Percentiles rank a stretch among this genome's conserved stretches.
These are phyloP conservation scores for Metschnikowia aberdeeniae DNA, from an alignment of 805 yeast species.

Conservation along the genomic window DNA sequence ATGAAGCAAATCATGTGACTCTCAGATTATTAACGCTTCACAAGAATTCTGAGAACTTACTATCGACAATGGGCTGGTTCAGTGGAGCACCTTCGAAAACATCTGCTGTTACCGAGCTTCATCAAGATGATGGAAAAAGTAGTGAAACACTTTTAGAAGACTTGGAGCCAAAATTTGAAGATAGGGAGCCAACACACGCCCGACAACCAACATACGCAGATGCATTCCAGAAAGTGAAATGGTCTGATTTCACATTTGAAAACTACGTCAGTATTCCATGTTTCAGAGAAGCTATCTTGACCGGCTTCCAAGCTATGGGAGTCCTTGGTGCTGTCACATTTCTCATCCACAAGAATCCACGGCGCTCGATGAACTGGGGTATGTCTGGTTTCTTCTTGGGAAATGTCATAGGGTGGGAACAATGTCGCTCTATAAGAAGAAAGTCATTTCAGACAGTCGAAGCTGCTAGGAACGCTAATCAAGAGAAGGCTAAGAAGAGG, in stretches of 20 bases:
- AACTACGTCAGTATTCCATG: conserved; percentile 64
- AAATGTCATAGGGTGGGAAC: conserved; percentile 86
- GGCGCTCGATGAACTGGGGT: conserved; percentile 74
- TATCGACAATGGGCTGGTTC: conserved; percentile 39
- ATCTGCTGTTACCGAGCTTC: conserved; percentile 30
- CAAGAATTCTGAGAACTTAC: conserved; percentile 10
- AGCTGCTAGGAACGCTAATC: conserved; percentile 54
- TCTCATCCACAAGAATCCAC: conserved; percentile 58
- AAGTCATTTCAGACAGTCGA: conserved; percentile 64
- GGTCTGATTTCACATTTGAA: conserved; percentile 49
- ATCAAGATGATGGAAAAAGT: conserved; percentile 13
- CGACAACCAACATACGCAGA: conserved; percentile 19
- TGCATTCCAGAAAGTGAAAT: conserved; percentile 43
- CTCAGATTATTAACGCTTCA: background rate
- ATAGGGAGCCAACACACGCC: conserved; percentile 21
- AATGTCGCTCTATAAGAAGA: conserved; percentile 71
- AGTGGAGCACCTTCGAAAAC: conserved; percentile 36
- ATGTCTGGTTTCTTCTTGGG: conserved; percentile 77
- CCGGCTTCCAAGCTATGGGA: conserved; percentile 71
- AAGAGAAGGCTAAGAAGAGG: conserved; percentile 31
- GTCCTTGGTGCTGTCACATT: conserved; percentile 67
- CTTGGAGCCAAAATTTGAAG: conserved; percentile 49
- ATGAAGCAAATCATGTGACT: conserved; percentile 6
- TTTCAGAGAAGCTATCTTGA: conserved; percentile 71
- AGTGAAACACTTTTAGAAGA: conserved; percentile 43